Evolutionary conservation across 1,284 basidiomycete species (phyloP).

Genomic region (Vanrija sp.): DNA sequence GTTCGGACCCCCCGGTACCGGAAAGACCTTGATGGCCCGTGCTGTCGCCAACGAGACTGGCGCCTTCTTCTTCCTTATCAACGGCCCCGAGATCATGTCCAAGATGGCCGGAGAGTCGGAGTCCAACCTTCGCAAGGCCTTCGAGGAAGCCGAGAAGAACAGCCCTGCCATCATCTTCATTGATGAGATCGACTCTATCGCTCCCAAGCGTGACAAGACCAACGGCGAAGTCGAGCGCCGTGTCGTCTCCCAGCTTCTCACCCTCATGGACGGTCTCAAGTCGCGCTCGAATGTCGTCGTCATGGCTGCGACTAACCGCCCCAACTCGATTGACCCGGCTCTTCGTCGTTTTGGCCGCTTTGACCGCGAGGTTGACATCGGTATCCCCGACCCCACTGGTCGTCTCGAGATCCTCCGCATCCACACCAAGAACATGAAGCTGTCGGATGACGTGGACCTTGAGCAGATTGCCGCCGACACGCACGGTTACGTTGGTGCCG

Average conservation of each 20-base stretch:
- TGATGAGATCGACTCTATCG: conserved; percentile 98
- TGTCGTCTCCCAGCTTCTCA: conserved; percentile 95
- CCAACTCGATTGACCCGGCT: conserved; percentile 98
- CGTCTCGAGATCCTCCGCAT: conserved; percentile 98
- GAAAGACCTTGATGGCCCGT: conserved; percentile 97
- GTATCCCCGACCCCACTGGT: conserved; percentile 97
- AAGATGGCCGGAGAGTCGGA: conserved; percentile 99
- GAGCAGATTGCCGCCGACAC: conserved; percentile 99
- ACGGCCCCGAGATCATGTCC: conserved; percentile 99
- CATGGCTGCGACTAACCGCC: conserved; percentile 95
- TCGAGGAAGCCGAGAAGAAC: conserved; percentile 99
- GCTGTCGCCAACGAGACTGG: conserved; percentile 99
- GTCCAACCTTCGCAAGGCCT: conserved; percentile 94
- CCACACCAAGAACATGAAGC: conserved; percentile 99
- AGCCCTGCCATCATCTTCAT: conserved; percentile 98
- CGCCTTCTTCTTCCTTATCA: conserved; percentile 99
- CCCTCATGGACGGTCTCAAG: conserved; percentile 98
- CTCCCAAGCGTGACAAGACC: conserved; percentile 99
- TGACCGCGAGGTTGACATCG: conserved; percentile 98
- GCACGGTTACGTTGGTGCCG: conserved; percentile 98
- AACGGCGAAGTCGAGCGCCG: conserved; percentile 99
- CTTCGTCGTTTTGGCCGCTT: conserved; percentile 97
- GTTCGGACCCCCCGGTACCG: conserved; percentile 94
- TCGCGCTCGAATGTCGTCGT: conserved; percentile 98
- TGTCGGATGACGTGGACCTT: conserved; percentile 94